A percentile compares a stretch with the other conserved stretches of the same genome.
Evolutionary conservation across 2,329 filamentous ascomycete species (phyloP).

Genomic region (Pleurostoma richardsiae): DNA sequence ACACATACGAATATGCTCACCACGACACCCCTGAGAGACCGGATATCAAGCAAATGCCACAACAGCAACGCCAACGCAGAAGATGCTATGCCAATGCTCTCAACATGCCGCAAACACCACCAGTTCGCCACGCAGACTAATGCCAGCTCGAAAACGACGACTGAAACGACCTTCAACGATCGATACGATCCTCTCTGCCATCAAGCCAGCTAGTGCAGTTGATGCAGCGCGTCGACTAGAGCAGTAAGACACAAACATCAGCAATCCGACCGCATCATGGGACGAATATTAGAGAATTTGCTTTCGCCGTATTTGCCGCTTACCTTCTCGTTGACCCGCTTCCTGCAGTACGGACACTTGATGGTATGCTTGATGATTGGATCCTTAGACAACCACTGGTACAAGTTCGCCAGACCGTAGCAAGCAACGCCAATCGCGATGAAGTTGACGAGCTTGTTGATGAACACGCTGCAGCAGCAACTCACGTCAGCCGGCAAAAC

Average conservation of each 20-base stretch:
- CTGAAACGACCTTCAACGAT: too few species aligned
- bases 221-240: slow-evolving; percentile 37
- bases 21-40: too few species aligned
- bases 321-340: slow-evolving; percentile 59
- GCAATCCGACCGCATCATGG: neutral
- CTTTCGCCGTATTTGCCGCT: too few species aligned
- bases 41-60: too few species aligned
- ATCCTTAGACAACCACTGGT: slow-evolving; percentile 56
- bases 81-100: too few species aligned
- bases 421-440: slow-evolving; percentile 59
- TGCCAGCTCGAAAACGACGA: too few species aligned
- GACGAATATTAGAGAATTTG: neutral
- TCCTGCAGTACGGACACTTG: slow-evolving; percentile 64
- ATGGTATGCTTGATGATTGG: slow-evolving; percentile 66
- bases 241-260: slow-evolving; percentile 20
- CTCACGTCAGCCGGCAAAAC: neutral
- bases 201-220: slow-evolving; percentile 49
- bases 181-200: slow-evolving; percentile 35
- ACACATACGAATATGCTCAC: too few species aligned
- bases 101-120: too few species aligned
- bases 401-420: slow-evolving; percentile 58
- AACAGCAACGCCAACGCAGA: too few species aligned
- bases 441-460: slow-evolving; percentile 63
- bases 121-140: too few species aligned
- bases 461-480: slow-evolving; percentile 40